Evolutionary conservation across 495 filamentous ascomycete species (phyloP).

Genomic region (Penicillium cataractarum): DNA sequence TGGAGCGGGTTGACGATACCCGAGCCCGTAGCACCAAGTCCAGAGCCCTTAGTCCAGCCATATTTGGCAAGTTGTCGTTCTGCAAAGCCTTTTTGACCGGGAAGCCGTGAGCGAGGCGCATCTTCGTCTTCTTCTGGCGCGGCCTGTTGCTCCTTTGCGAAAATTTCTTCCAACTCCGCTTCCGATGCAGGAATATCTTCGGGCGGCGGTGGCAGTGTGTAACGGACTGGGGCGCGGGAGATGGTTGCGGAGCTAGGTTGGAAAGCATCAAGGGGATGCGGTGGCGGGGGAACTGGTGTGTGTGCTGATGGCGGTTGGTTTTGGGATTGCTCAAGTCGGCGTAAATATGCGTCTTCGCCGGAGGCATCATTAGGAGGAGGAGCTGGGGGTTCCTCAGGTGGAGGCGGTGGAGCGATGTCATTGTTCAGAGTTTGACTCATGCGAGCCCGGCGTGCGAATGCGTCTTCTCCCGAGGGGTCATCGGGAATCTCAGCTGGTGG

Average conservation of each 20-base stretch:
- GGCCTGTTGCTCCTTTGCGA: slow-evolving; percentile 55
- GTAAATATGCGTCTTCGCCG: slow-evolving; percentile 70
- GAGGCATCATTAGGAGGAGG: slow-evolving; percentile 56
- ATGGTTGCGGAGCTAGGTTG: slow-evolving; percentile 61
- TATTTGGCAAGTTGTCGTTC: slow-evolving; percentile 86
- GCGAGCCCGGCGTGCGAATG: slow-evolving; percentile 66
- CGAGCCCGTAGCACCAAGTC: slow-evolving; percentile 75
- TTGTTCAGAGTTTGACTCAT: slow-evolving; percentile 34
- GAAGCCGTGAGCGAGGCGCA: slow-evolving; percentile 64
- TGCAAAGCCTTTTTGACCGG: slow-evolving; percentile 84
- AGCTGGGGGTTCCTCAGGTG: slow-evolving; percentile 46
- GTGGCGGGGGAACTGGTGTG: slow-evolving; percentile 40
- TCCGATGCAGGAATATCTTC: slow-evolving; percentile 59
- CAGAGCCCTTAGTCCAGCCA: slow-evolving; percentile 87
- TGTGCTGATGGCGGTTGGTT: slow-evolving; percentile 32
- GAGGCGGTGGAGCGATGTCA: slow-evolving; percentile 26
- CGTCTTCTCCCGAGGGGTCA: slow-evolving; percentile 71
- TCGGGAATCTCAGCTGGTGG: slow-evolving; percentile 46
- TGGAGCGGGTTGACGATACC: slow-evolving; percentile 84
- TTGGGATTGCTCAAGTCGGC: slow-evolving; percentile 56
- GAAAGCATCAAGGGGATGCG: slow-evolving; percentile 39
- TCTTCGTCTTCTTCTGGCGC: slow-evolving; percentile 50
- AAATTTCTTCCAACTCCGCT: slow-evolving; percentile 55
- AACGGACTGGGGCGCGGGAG: slow-evolving; percentile 85
- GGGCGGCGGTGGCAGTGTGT: slow-evolving; percentile 65